A percentile compares a stretch with the other conserved stretches of the same genome.
phyloP scores from a whole-genome alignment of 345 rosid genomes.

The thale cress (Arabidopsis thaliana) region DNA sequence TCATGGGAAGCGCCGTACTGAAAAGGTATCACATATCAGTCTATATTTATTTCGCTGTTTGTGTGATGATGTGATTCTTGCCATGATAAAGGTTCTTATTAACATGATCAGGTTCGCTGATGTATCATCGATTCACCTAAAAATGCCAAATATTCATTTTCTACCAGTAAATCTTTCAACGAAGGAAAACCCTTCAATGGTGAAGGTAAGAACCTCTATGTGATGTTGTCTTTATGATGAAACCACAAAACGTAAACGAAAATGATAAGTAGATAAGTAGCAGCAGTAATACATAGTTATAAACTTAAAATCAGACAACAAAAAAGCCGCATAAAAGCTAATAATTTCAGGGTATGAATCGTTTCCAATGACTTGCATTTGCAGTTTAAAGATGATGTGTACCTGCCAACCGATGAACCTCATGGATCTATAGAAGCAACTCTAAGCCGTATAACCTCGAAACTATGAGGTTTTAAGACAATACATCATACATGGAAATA shows the following conservation, averaged over 20 bases:
- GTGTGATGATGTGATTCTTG: not conserved
- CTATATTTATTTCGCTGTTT: not conserved
- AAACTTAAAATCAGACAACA: no score
- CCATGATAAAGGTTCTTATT: constrained; percentile 18
- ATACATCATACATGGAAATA: constrained; percentile 4
- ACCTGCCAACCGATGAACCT: constrained; percentile 86
- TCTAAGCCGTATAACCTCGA: constrained; percentile 71
- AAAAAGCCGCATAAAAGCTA: no score
- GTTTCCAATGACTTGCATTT: constrained; percentile 25
- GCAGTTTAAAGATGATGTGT: constrained; percentile 90
- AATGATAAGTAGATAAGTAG: not conserved
- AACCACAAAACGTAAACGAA: not conserved
- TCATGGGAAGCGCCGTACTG: constrained; percentile 80
- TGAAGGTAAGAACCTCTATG: constrained; percentile 60
- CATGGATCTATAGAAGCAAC: constrained; percentile 93
- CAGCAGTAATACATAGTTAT: not conserved
- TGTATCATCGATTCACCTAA: constrained; percentile 68
- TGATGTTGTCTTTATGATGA: constrained; percentile 1
- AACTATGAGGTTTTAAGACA: constrained; percentile 52
- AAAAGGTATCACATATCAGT: constrained; percentile 55
- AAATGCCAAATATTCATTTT: constrained; percentile 95
- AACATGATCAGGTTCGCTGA: constrained; percentile 66
- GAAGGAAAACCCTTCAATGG: constrained; percentile 70
- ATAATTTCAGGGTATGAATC: not conserved
- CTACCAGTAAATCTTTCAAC: constrained; percentile 80